A percentile compares a stretch with the other conserved stretches of the same genome.
Evolutionary conservation across 2,329 filamentous ascomycete genomes (phyloP).

Genomic region (Mycogone perniciosa): DNA sequence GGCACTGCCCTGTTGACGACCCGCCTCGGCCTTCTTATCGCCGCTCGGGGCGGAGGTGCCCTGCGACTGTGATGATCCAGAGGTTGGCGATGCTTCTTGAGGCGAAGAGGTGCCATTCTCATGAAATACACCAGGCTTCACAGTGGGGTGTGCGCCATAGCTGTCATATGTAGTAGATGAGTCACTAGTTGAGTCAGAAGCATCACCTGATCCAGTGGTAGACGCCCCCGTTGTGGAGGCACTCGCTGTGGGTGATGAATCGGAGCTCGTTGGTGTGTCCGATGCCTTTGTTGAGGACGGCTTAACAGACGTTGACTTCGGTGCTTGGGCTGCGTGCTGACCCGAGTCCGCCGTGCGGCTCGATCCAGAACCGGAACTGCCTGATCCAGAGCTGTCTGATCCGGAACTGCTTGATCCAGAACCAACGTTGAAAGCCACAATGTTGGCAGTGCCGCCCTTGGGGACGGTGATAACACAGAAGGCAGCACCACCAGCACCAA

Average conservation of each 20-base stretch:
- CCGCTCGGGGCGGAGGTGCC: slow-evolving; percentile 25
- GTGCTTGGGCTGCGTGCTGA: slow-evolving; percentile 9
- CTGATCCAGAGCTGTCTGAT: slow-evolving; percentile 22
- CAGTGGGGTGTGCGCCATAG: slow-evolving; percentile 18
- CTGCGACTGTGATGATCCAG: slow-evolving; percentile 19
- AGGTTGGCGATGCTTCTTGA: slow-evolving; percentile 5
- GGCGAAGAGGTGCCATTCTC: slow-evolving; percentile 38
- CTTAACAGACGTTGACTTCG: slow-evolving; percentile 4
- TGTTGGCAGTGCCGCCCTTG: slow-evolving; percentile 57
- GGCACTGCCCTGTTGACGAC: slow-evolving; percentile 41
- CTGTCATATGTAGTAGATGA: slow-evolving; percentile 8
- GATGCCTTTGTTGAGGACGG: not conserved
- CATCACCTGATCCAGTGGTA: slow-evolving; percentile 15
- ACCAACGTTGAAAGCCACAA: slow-evolving; percentile 53
- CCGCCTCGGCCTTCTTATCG: slow-evolving; percentile 39
- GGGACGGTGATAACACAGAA: slow-evolving; percentile 76
- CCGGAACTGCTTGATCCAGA: slow-evolving; percentile 18
- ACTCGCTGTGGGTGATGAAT: slow-evolving; percentile 8
- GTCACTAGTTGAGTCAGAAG: slow-evolving; percentile 7
- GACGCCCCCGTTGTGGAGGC: slow-evolving; percentile 3
- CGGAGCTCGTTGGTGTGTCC: not conserved
- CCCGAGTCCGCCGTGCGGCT: slow-evolving; percentile 9
- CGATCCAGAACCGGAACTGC: slow-evolving; percentile 15
- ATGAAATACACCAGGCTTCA: slow-evolving; percentile 46
- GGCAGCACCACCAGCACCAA: slow-evolving; percentile 59